Base-by-base conservation (phyloP, 2,329 filamentous ascomycete species). In the Ploettnerulaceae sp. region DNA sequence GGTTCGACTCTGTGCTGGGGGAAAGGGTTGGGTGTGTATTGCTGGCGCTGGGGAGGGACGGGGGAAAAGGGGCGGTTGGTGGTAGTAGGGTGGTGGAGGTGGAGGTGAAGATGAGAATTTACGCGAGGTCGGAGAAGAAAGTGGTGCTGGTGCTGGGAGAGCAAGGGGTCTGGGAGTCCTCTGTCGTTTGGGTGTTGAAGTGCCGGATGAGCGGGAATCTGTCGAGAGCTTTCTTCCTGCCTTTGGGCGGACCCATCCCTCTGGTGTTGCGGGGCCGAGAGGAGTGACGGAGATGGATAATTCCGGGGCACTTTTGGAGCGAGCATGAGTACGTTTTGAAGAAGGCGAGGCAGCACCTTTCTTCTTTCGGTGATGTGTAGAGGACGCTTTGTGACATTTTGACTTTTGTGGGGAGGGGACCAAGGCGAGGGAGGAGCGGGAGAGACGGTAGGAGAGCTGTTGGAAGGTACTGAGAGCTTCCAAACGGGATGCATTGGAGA, bases 401-500 rank as follows among this genome's bases (percentile, higher is more conserved):
- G n/a, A n/a, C n/a, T 21, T 14, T 33, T 28, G 34, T 22, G 25
- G 4, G 45, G 33, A n/a, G 1, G 41, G 47, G 2, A 44, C 34
- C 9, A 55, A 29, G 2, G 45, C 45, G 2, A 58, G 45, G 3
- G 58, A 55, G 31, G 60, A 59, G 37, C 57, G 22, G 61, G 60
- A 57, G 58, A 66, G 37, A 26, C 61, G 57, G 47, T 50, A 38
- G 2, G 74, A 75, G 20, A 77, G 62, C 12, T 67, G 65, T 40
- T 73, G 67, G 44, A 78, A 76, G 6, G 73, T 66, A 45, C 65
- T 64, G 49, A 77, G 67, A 1, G 73, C 71, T 39, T 75, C 71
- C n/a, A 66, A 49, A 20, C 73, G 66, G 0, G 73, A 75, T 3
- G 67, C 60, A 47, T 69, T 70, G 3, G 73, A 77, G 21, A 77